phyloP scores from a whole-genome alignment of 805 yeast genomes.

The Candida stauntonica region DNA sequence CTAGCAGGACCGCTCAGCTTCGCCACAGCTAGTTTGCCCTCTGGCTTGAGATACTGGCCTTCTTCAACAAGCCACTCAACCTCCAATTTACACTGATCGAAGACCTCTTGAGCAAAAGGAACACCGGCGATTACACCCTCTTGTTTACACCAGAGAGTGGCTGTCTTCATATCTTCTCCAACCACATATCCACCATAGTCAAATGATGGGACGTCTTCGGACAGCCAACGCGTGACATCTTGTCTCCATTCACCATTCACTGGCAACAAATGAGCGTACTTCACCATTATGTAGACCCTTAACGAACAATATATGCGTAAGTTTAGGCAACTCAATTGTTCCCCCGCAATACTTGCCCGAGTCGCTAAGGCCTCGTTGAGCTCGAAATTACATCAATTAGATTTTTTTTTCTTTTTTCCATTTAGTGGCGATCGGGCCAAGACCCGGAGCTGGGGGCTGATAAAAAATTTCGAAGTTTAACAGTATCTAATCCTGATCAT shows the following conservation, averaged over 20 bases:
- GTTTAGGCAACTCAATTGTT: too few relatives aligned
- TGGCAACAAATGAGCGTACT: slow-evolving; percentile 58
- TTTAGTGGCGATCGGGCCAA: too few relatives aligned
- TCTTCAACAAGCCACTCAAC: slow-evolving; percentile 75
- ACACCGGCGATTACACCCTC: slow-evolving; percentile 78
- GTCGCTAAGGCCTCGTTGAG: not conserved
- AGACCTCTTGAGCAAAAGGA: slow-evolving; percentile 86
- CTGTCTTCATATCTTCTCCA: slow-evolving; percentile 68
- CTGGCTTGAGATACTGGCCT: slow-evolving; percentile 54
- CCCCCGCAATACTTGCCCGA: slow-evolving; percentile 1
- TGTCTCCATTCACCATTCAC: slow-evolving; percentile 76
- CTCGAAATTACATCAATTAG: not conserved
- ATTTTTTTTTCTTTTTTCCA: not conserved
- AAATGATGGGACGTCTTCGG: slow-evolving; percentile 89
- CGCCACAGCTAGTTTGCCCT: slow-evolving; percentile 69
- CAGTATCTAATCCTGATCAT: not conserved
- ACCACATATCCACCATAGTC: slow-evolving; percentile 95
- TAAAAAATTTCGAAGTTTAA: too few relatives aligned
- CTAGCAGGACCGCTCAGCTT: slow-evolving; percentile 76
- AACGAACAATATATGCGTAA: too few relatives aligned
- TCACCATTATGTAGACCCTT: slow-evolving; percentile 6
- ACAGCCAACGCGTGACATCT: slow-evolving; percentile 67
- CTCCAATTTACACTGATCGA: slow-evolving; percentile 62
- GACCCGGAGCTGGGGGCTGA: not conserved
- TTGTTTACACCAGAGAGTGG: slow-evolving; percentile 77